Percentiles rank a stretch among this genome's conserved stretches.
Conservation (phyloP, 306 rosid species). For the Crataegus laevigata region DNA sequence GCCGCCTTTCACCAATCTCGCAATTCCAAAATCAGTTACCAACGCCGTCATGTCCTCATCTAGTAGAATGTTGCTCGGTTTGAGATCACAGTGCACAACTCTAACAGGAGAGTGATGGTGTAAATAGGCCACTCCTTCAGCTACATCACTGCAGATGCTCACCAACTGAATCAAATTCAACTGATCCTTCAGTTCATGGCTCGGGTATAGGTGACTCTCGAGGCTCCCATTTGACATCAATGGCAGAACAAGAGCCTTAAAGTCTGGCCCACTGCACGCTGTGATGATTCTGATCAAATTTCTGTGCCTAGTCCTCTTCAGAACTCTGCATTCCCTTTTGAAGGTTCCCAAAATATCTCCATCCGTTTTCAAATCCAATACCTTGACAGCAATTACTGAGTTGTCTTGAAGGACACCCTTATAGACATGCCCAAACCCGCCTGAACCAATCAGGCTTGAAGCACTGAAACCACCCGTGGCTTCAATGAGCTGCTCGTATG, state of each 20-base stretch:
- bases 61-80: slow-evolving; percentile 89
- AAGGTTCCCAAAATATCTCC: slow-evolving; percentile 61
- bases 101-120: slow-evolving; percentile 77
- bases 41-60: slow-evolving; percentile 75
- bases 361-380: slow-evolving; percentile 39
- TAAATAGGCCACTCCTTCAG: slow-evolving; percentile 80
- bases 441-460: slow-evolving; percentile 71
- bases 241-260: slow-evolving; percentile 91
- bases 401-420: slow-evolving; percentile 72
- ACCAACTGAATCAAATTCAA: slow-evolving; percentile 60
- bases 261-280: slow-evolving; percentile 60
- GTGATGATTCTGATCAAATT: slow-evolving; percentile 82
- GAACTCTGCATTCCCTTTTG: slow-evolving; percentile 67
- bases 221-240: slow-evolving; percentile 83
- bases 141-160: slow-evolving; percentile 76
- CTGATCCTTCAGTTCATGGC: slow-evolving; percentile 31
- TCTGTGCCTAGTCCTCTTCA: slow-evolving; percentile 68
- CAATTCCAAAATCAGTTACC: slow-evolving; percentile 88
- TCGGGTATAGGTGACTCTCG: slow-evolving; percentile 69
- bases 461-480: slow-evolving; percentile 75
- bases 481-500: slow-evolving; percentile 59
- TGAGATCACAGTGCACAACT: slow-evolving; percentile 87
- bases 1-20: slow-evolving; percentile 50
- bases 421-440: slow-evolving; percentile 71
- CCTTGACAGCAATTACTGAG: slow-evolving; percentile 79